Evolutionary conservation across 1,284 basidiomycete genomes (phyloP).

Genomic region (Papiliotrema laurentii): DNA sequence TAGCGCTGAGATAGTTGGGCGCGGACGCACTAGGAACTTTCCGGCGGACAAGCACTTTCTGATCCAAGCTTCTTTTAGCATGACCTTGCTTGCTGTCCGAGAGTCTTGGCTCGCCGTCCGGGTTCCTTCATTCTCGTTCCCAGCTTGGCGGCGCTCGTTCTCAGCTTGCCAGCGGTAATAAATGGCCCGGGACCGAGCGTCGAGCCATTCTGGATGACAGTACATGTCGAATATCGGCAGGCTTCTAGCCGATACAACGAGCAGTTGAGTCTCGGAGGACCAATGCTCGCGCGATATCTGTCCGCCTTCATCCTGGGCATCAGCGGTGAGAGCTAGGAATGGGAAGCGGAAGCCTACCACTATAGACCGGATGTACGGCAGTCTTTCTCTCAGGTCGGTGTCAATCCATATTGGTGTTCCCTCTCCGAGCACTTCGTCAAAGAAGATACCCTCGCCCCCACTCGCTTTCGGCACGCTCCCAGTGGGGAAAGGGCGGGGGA

Average conservation of each 20-base stretch:
- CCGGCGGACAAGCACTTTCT: slow-evolving; percentile 14
- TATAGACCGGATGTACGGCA: not conserved
- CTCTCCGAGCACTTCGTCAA: not conserved
- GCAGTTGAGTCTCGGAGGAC: slow-evolving; percentile 10
- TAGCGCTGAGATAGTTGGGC: too few species aligned
- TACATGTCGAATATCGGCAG: slow-evolving; percentile 23
- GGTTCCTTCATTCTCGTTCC: slow-evolving; percentile 3
- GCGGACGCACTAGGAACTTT: slow-evolving; percentile 12
- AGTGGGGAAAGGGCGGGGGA: too few species aligned
- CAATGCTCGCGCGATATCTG: slow-evolving; percentile 15
- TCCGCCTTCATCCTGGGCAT: slow-evolving; percentile 16
- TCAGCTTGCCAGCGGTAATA: not conserved
- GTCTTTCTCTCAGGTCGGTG: not conserved
- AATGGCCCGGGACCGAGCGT: not conserved
- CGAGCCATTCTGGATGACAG: slow-evolving; percentile 27
- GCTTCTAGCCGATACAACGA: slow-evolving; percentile 21
- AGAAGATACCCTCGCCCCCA: slow-evolving; percentile 5
- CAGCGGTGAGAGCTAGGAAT: not conserved
- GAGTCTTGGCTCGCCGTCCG: too few species aligned
- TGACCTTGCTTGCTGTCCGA: slow-evolving; percentile 22
- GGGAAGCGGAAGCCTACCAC: slow-evolving; percentile 8
- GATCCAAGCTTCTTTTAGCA: slow-evolving; percentile 22
- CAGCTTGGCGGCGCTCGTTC: not conserved
- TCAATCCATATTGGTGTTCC: slow-evolving; percentile 1
- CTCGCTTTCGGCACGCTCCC: not conserved